Base-by-base conservation (phyloP, 2,329 filamentous ascomycete species). In the Sordariomycetes sp. region DNA sequence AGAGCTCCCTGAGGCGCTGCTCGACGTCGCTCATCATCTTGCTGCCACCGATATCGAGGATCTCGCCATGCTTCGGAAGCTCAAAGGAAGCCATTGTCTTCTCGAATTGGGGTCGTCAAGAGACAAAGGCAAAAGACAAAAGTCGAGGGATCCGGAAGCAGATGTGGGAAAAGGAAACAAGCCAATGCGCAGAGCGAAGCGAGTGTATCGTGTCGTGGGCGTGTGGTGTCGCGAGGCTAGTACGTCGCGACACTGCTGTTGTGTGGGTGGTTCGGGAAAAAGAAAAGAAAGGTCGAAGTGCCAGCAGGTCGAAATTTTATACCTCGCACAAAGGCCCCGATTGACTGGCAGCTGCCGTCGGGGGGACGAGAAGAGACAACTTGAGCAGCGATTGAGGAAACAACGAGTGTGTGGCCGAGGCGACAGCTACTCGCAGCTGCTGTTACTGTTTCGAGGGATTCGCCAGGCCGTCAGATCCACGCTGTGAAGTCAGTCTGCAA, bases 21-120 rank as follows among this genome's bases (percentile, higher is more conserved):
- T 40, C 42, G 19, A 61, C 41, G 16, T 47, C 37, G 24, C 42
- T 38, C 26, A 46, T 40, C 53, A 63, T 50, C 14, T 36, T 36
- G 37, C 55, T 53, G 11, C 58, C 59, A 10, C 59, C 59, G 31
- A 63, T 63, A 27, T 63, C 54, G 24, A 56, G 33, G 20, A 63
- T 54, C 20, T 45, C 36, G 27, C 58, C 59, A 32, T 61, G 50
- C 12, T 26, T 28, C 18, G 46, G 49, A 18, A 36, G 31, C 19
- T 33, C 21, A 34, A 43, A 37, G 23, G 35, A 33, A 21, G 35
- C 21, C 33, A 35, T 35, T 21, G 18, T 33, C 19, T 15, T 11
- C 16, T 16, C 9, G 30, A 23, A 34, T 30, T 30, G 9, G 27
- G 27, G 9, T 15, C 8, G 27, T 10, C 8, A 16, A 20, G 14